Evolutionary conservation across 176 grass and related monocot species (phyloP), one percentile per base, ranked within the genome.

Genomic region (Carex kokanica): DNA sequence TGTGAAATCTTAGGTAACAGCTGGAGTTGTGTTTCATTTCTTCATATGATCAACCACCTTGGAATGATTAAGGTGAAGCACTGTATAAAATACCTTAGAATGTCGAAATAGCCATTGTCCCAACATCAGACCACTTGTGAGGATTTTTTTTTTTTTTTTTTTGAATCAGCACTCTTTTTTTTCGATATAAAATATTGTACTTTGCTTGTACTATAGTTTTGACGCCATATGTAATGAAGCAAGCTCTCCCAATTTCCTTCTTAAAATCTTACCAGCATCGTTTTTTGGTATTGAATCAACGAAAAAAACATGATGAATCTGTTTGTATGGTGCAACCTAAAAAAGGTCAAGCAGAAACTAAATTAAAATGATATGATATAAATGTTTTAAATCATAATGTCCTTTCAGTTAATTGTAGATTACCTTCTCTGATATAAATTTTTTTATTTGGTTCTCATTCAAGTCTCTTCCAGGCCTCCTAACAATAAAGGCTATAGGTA

Each of bases 341-440:
- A 21, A 45, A 12, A 49, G 3, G 8, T 4, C 41, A 47, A 24
- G 23, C 3, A 73, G 8, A 73, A 47, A n/a, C 12, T 5, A 49
- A 49, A 73, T 73, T 5, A 73, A 73, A 23, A 10, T 27, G 27
- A 27, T 27, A 27, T 73, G n/a, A 49, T 14, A 49, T 49, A 73
- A 5, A 49, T 24, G 0, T 24, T 47, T 73, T 49, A 24, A 36
- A 73, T 21, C 11, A 24, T 49, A 21, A 1, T 73, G 6, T 49
- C 3, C 23, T 24, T 49, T 5, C 8, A 23, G 8, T 49, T 49
- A 49, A 49, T 49, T 49, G 69, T 49, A 73, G 23, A 24, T 75
- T 73, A 90, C 88, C 88, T 85, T 49, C 36, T 85, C 57, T 27
- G 85, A 80, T 62, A 87, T 75, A 81, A 80, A 87, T 60, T 85